Percentiles rank a stretch among this genome's conserved stretches.
These are phyloP conservation scores for Iris macrosiphon DNA, from an alignment of 106 monocot genomes.

Conservation along the genomic window DNA sequence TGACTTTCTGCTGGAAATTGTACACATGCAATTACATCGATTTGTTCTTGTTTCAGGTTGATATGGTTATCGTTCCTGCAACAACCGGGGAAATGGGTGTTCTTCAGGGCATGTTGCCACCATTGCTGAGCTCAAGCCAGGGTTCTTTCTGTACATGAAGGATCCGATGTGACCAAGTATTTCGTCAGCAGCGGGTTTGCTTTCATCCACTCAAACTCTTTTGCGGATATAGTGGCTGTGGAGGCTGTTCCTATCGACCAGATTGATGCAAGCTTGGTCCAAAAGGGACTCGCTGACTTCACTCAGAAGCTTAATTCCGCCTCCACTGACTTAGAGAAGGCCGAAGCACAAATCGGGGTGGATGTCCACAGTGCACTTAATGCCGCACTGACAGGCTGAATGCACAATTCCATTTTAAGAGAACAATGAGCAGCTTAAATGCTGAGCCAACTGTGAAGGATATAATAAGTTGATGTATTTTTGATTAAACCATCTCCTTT, in stretches of 20 bases:
- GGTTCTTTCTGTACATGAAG: constrained; percentile 86
- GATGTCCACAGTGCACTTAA: constrained; percentile 91
- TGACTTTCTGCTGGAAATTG: too few relatives aligned
- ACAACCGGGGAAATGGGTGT: constrained; percentile 94
- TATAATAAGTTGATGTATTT: too few relatives aligned
- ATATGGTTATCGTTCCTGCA: constrained; percentile 82
- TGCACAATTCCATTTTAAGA: not conserved
- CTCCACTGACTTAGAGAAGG: constrained; percentile 72
- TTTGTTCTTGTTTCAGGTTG: constrained; percentile 73
- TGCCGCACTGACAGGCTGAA: constrained; percentile 59
- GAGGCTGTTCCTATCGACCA: constrained; percentile 78
- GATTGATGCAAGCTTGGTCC: constrained; percentile 61
- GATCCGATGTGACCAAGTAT: constrained; percentile 67
- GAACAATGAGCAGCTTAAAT: too few relatives aligned
- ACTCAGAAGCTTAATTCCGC: constrained; percentile 77
- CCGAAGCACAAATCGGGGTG: constrained; percentile 85
- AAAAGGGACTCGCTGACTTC: constrained; percentile 80
- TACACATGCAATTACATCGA: too few relatives aligned
- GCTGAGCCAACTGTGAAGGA: too few relatives aligned
- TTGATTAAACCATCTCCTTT: too few relatives aligned
- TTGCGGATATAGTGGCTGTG: constrained; percentile 75
- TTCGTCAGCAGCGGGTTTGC: constrained; percentile 94
- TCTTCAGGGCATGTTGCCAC: constrained; percentile 81
- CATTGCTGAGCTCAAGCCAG: constrained; percentile 94
- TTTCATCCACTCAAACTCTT: constrained; percentile 87